Base-by-base conservation (phyloP, 164 flowering plant species). In the Vitis labrusca region DNA sequence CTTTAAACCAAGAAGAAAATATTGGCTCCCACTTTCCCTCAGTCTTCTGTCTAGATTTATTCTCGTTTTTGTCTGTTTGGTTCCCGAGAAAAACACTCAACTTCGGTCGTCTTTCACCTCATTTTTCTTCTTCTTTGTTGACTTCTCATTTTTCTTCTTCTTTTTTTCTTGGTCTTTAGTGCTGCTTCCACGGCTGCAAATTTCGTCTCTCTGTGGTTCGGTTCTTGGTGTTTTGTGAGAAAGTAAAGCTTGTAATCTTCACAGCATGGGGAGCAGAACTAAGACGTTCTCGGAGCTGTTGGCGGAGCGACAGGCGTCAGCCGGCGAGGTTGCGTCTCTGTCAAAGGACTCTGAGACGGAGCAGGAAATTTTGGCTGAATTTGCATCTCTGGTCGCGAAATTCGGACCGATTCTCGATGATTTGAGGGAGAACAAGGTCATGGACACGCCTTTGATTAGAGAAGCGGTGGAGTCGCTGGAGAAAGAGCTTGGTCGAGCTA, bases 401-500 rank as follows among this genome's bases (percentile, higher is more conserved):
- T 71, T 88, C 57, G 65, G 59, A 2, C 84, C 85, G 11, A 73
- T 89, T 59, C 61, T 89, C 29, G 23, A 16, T 14, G 83, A 83
- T 16, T 64, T 91, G 52, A 79, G 65, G 53, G 72, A 66, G 3
- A 64, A 78, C 44, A 65, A 68, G 57, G 50, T 69, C 19, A 58
- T 70, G 67, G 84, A 83, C 55, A 68, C 72, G 14, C 53, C 63
- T 8, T 66, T 78, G 0, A 57, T 88, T 32, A 71, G 74, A 59
- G 79, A 80, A 52, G 89, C 88, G 0, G 56, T 85, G 1, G 83
- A 76, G 12, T 86, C 91, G 12, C 77, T 91, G 0, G 83, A 74
- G 54, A 63, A 65, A 5, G 89, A 87, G 76, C 73, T 85, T 9
- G 54, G 15, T 0, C 76, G 79, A 0, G 92, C 83, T 2, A 77